These are phyloP conservation scores for Smittium culicis DNA, from an alignment of 371 early-diverging fungal species.

Conservation along the genomic window DNA sequence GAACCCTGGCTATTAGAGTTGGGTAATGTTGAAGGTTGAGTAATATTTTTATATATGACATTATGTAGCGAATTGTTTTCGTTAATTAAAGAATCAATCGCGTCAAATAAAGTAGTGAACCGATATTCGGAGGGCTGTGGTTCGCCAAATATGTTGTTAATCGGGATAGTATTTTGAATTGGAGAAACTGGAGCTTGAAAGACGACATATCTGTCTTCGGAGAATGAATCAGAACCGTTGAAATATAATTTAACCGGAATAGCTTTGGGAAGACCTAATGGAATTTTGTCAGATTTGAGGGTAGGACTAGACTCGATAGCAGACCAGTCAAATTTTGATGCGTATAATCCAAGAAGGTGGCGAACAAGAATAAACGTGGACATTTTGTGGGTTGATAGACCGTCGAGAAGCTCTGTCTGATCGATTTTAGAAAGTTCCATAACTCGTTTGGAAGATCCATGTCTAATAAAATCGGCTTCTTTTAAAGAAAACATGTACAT, in stretches of 20 bases:
- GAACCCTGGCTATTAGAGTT: too few relatives aligned
- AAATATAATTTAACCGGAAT: neutral
- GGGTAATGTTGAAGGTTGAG: conserved; percentile 15
- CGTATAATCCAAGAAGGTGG: neutral
- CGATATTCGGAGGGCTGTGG: neutral
- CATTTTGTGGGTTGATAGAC: conserved; percentile 21
- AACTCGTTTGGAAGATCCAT: conserved; percentile 29
- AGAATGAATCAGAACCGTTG: neutral
- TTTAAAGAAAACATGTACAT: conserved; percentile 31
- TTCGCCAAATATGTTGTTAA: neutral
- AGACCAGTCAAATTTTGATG: neutral
- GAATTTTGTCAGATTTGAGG: conserved; percentile 16
- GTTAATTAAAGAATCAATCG: conserved; percentile 10
- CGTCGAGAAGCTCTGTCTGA: conserved; percentile 27
- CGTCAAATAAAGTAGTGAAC: neutral
- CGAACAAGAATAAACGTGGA: conserved; percentile 5
- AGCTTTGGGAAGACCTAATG: conserved; percentile 16
- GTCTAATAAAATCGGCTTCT: conserved; percentile 26
- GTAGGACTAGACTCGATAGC: conserved; percentile 8
- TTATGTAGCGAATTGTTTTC: conserved; percentile 17
- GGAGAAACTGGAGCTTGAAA: neutral
- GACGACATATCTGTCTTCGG: neutral
- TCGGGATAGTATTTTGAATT: neutral
- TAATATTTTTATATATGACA: neutral
- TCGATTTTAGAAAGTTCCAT: conserved; percentile 28